phyloP scores from a whole-genome alignment of 2,329 filamentous ascomycete species.

The Colletotrichum camelliae region DNA sequence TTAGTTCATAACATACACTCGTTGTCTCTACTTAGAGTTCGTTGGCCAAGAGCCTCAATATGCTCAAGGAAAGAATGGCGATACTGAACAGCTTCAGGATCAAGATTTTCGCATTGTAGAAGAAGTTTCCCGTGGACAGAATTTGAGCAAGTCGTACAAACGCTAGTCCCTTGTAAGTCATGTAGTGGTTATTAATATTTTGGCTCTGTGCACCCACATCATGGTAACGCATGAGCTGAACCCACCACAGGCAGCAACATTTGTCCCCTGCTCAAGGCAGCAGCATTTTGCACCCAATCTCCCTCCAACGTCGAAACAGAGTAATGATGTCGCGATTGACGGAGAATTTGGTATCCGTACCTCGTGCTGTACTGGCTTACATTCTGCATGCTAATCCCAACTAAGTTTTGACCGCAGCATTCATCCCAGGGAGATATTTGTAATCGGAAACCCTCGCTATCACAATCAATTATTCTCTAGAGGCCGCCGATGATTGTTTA shows the following conservation, averaged over 20 bases:
- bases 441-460: not conserved
- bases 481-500: not conserved
- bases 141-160: not conserved
- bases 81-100: not conserved
- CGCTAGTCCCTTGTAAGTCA: not conserved
- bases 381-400: not conserved
- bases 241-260: conserved; percentile 11
- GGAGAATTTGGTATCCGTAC: not conserved
- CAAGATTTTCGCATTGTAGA: not conserved
- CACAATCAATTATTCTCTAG: no score
- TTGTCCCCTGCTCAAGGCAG: conserved; percentile 9
- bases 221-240: not conserved
- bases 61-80: not conserved
- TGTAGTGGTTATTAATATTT: not conserved
- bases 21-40: not conserved
- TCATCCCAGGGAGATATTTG: not conserved
- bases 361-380: not conserved
- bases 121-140: not conserved
- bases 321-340: not conserved
- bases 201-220: not conserved
- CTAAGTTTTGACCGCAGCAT: not conserved
- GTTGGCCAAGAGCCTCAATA: not conserved
- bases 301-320: not conserved
- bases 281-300: not conserved
- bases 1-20: not conserved